A percentile compares a stretch with the other conserved stretches of the same genome.
These are phyloP conservation scores for Plasmodium berghei DNA, from an alignment of 169 alveolate genomes.

Conservation along the genomic window DNA sequence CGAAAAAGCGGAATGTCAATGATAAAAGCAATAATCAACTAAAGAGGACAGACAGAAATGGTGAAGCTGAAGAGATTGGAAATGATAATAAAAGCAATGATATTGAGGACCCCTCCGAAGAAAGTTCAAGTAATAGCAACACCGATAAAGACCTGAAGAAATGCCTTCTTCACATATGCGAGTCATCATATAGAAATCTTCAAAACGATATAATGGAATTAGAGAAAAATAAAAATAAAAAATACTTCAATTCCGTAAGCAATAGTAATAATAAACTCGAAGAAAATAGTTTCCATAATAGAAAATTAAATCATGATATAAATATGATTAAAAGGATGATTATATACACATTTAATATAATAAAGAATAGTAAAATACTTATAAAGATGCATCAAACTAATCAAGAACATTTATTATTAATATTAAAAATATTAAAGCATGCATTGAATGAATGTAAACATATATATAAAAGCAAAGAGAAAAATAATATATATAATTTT, in stretches of 20 bases:
- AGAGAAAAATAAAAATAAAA: conserved; percentile 57
- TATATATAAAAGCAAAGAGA: conserved; percentile 61
- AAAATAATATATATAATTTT: conserved; percentile 68
- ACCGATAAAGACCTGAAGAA: conserved; percentile 26
- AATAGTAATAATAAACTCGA: neutral
- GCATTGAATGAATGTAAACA: conserved; percentile 75
- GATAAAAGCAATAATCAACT: neutral
- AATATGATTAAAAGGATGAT: conserved; percentile 71
- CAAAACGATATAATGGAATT: conserved; percentile 70
- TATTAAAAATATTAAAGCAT: conserved; percentile 53
- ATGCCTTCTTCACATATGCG: conserved; percentile 66
- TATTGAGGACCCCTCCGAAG: neutral
- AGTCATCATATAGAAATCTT: conserved; percentile 61
- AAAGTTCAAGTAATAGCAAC: neutral
- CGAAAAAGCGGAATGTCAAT: neutral
- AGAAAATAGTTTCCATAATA: conserved; percentile 12
- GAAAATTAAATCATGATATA: conserved; percentile 27
- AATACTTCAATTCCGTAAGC: neutral
- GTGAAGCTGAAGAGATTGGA: neutral
- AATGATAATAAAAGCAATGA: neutral
- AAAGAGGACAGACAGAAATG: neutral
- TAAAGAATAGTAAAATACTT: conserved; percentile 56
- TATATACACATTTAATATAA: conserved; percentile 62
- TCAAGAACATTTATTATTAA: conserved; percentile 70
- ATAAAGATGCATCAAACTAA: conserved; percentile 71